Base-by-base conservation (phyloP, 257 asterid species). In the Plantago elongata region DNA sequence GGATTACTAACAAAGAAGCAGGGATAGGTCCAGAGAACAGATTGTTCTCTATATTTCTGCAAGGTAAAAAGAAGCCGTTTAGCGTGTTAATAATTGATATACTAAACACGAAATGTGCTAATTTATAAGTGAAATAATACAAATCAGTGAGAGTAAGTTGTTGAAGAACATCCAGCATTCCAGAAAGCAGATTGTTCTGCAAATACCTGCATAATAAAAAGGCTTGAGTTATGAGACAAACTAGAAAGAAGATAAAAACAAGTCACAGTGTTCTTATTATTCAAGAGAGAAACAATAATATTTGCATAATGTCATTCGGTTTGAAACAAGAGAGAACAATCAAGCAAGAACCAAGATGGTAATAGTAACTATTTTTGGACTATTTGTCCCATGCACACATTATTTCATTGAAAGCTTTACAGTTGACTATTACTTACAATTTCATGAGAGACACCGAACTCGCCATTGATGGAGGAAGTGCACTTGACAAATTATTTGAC, bases 11-110 rank as follows among this genome's bases (percentile, higher is more conserved):
- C 81, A 92, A 70, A 48, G 75, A 80, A 13, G 22, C 66, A 1
- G 99, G 99, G 71, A 92, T 81, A 27, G 99, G 97, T 55, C 99
- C 99, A 17, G 96, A 89, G 79, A 92, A 92, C 64, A 83, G 78
- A 76, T 92, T 92, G 65, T 92, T 89, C 76, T 80, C 96, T 17
- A 92, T 67, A 75, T 84, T 79, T 78, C 99, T 92, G 89, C 40
- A 60, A 18, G 38, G 63, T 22, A 61, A 57, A n/a, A 56, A 65
- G 55, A 57, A 51, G 11, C 15, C 40, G 34, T 44, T 29, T 37
- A 75, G 70, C 61, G 10, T 11, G 34, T 15, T 59, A 14, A 30
- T 30, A 61, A 63, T 67, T n/a, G 65, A 63, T 48, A 34, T 18
- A 71, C 60, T 59, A 29, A 55, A 60, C 50, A 11, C 38, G 48